Base-by-base conservation (phyloP, 83 land plant genomes). In the Picea abies region DNA sequence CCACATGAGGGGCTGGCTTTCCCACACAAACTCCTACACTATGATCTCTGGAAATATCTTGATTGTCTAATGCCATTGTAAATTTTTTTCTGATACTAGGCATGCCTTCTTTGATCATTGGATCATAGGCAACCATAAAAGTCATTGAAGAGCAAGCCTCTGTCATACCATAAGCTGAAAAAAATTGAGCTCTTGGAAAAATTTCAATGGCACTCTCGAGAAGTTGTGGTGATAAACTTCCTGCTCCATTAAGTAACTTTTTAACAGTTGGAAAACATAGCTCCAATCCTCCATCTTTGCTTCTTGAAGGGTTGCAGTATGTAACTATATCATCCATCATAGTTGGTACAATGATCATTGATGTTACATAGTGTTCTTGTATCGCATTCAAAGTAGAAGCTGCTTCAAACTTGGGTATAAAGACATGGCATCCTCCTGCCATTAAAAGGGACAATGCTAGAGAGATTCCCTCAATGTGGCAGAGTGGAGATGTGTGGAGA, bases 401-500 rank as follows among this genome's bases (percentile, higher is more conserved):
- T 37, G 39, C 4, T 37, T 37, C 39, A 37, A 37, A 37, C 39
- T 37, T 37, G 39, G 39, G 39, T 37, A 37, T 37, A 37, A 37
- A 37, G 4, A 97, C 84, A 89, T 94, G 96, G 82, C 95, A 87
- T 69, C 84, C 94, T 79, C 94, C 98, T 22, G 88, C 90, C 94
- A 95, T 88, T 69, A 97, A 41, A 89, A 94, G 87, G 37, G 99
- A 88, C 61, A 96, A 72, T 37, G 92, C 95, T 14, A 98, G 94
- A 20, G 99, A 97, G 20, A 97, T 90, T 41, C 98, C 99, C 29
- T 98, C 99, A 80, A 97, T 94, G 84, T 97, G 99, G 81, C 98
- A 97, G 52, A 95, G 81, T 8, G 98, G 95, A 83, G 99, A 88
- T 44, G 96, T 91, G 82, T 97, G 98, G 64, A 97, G 89, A 89